phyloP scores from a whole-genome alignment of 2,329 filamentous ascomycete genomes.

The Reticulascus tulasneorum region DNA sequence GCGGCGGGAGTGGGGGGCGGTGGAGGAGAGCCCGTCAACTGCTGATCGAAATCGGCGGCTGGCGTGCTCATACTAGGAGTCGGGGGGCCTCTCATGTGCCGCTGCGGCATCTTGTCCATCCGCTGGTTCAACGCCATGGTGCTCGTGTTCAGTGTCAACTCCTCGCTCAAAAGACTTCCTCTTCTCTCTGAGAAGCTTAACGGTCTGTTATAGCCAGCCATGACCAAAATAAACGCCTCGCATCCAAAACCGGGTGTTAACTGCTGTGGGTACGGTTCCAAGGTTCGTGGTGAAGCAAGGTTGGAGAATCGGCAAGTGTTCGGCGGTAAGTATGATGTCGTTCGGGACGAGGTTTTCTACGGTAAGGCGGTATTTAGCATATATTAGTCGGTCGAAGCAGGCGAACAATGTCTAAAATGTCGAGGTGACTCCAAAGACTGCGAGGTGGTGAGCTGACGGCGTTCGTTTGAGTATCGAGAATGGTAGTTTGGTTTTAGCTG shows the following conservation, averaged over 20 bases:
- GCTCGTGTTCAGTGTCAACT: constrained; percentile 50
- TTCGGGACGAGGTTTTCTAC: too few relatives aligned
- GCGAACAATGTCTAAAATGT: too few relatives aligned
- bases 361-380: too few relatives aligned
- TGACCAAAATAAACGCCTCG: too few relatives aligned
- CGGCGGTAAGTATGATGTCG: not conserved
- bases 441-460: too few relatives aligned
- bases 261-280: not conserved
- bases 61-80: constrained; percentile 65
- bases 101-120: constrained; percentile 52
- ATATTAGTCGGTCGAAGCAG: too few relatives aligned
- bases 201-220: constrained; percentile 44
- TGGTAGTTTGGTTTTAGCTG: too few relatives aligned
- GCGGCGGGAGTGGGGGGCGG: constrained; percentile 63
- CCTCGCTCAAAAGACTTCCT: constrained; percentile 55
- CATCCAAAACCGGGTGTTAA: too few relatives aligned
- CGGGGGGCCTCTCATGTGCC: constrained; percentile 52
- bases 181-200: constrained; percentile 59
- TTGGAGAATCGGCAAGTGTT: not conserved
- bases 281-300: constrained; percentile 1
- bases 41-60: constrained; percentile 59
- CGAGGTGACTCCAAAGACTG: too few relatives aligned
- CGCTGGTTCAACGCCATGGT: constrained; percentile 40
- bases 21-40: constrained; percentile 57
- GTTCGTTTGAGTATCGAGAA: too few relatives aligned